phyloP scores from a whole-genome alignment of 495 filamentous ascomycete species.

The Penicillium crystallinum region DNA sequence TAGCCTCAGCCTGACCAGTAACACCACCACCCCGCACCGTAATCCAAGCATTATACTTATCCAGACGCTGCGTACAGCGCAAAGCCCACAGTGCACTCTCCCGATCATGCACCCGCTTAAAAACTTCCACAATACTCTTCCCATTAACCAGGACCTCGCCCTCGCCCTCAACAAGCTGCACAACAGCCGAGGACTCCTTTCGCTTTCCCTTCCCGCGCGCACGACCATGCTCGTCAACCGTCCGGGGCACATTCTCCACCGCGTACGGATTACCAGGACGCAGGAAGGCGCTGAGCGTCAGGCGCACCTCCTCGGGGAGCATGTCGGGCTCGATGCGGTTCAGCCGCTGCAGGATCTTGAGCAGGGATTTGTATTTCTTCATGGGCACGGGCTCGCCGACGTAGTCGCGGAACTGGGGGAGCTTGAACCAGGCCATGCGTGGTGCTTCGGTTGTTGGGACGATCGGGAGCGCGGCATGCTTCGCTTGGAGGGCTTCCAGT shows the following conservation, averaged over 20 bases:
- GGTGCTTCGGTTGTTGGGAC: conserved; percentile 60
- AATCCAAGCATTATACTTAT: conserved; percentile 97
- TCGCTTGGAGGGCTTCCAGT: conserved; percentile 63
- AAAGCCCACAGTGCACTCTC: conserved; percentile 92
- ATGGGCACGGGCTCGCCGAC: conserved; percentile 73
- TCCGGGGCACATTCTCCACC: conserved; percentile 48
- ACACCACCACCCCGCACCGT: conserved; percentile 76
- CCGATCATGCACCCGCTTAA: conserved; percentile 85
- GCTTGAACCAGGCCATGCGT: conserved; percentile 77
- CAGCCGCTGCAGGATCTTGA: conserved; percentile 70
- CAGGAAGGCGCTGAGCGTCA: conserved; percentile 63
- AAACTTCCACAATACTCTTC: conserved; percentile 68
- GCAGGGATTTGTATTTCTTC: conserved; percentile 70
- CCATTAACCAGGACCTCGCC: conserved; percentile 89
- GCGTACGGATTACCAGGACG: conserved; percentile 67
- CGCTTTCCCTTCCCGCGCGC: conserved; percentile 74
- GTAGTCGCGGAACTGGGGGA: conserved; percentile 66
- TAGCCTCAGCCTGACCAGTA: conserved; percentile 92
- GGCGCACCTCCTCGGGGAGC: conserved; percentile 61
- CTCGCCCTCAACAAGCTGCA: conserved; percentile 83
- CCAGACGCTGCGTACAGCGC: conserved; percentile 71
- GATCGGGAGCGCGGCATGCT: conserved; percentile 65
- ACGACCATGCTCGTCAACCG: conserved; percentile 68
- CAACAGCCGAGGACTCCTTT: conserved; percentile 79
- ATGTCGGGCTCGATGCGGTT: conserved; percentile 80